phyloP scores from a whole-genome alignment of 345 rosid genomes.

The Corymbia maculata region DNA sequence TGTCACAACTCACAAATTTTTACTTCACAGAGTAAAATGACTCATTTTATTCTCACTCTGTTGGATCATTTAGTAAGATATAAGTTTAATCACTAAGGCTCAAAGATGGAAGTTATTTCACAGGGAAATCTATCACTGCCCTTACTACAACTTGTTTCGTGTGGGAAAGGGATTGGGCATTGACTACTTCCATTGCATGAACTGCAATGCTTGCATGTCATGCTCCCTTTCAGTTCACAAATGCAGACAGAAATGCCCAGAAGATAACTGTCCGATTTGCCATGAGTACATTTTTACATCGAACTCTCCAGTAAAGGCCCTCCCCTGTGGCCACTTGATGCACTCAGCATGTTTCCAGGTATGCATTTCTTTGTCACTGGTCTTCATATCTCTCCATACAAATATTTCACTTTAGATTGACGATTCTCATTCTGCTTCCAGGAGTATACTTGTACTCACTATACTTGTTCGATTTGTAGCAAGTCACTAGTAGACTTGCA shows the following conservation, averaged over 20 bases:
- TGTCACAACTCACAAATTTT: neutral
- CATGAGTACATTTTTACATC: conserved; percentile 75
- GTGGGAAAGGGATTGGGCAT: conserved; percentile 79
- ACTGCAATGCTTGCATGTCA: conserved; percentile 88
- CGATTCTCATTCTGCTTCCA: conserved; percentile 16
- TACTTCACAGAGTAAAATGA: neutral
- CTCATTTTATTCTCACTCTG: neutral
- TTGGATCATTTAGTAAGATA: neutral
- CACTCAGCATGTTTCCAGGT: conserved; percentile 86
- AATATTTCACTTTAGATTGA: neutral
- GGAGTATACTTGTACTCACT: conserved; percentile 71
- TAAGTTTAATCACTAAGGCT: neutral
- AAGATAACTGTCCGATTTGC: conserved; percentile 84
- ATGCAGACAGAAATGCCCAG: conserved; percentile 62
- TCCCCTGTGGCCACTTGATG: conserved; percentile 86
- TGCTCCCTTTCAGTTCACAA: conserved; percentile 33
- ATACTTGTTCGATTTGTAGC: conserved; percentile 83
- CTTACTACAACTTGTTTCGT: conserved; percentile 78
- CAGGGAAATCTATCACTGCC: conserved; percentile 93
- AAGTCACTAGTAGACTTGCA: conserved; percentile 92
- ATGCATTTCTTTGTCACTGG: neutral
- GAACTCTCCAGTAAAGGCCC: conserved; percentile 51
- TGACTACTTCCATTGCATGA: conserved; percentile 86
- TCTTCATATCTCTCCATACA: neutral
- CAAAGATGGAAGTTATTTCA: conserved; percentile 1